phyloP scores from a whole-genome alignment of 1,284 basidiomycete genomes.

The Peniophora sp. region DNA sequence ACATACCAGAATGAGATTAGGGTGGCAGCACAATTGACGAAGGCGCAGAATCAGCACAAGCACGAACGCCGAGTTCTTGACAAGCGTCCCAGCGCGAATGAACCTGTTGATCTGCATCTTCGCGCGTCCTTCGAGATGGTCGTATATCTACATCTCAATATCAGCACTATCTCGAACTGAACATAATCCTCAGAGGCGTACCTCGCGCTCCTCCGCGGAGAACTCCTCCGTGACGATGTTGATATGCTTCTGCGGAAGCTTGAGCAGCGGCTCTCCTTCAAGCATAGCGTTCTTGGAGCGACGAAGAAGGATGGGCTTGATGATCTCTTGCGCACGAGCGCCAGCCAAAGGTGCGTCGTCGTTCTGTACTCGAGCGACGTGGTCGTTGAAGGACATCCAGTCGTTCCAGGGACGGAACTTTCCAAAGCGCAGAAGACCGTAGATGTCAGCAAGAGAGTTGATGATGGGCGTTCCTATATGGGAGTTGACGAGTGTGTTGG shows the following conservation, averaged over 20 bases:
- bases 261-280: constrained; percentile 50
- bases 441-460: constrained; percentile 49
- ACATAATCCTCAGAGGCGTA: constrained; percentile 16
- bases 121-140: constrained; percentile 45
- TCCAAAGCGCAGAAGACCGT: constrained; percentile 60
- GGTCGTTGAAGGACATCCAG: constrained; percentile 50
- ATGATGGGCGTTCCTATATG: background rate
- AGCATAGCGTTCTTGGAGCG: constrained; percentile 54
- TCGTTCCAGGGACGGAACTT: constrained; percentile 63
- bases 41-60: constrained; percentile 48
- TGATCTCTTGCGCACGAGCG: constrained; percentile 48
- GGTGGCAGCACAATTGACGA: constrained; percentile 60
- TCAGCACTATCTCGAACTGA: background rate
- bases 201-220: constrained; percentile 54
- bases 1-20: constrained; percentile 50
- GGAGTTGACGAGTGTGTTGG: constrained; percentile 1
- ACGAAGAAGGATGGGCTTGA: constrained; percentile 52
- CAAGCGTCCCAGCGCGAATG: constrained; percentile 44
- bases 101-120: constrained; percentile 51
- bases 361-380: constrained; percentile 47
- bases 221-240: constrained; percentile 51
- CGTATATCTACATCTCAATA: constrained; percentile 42
- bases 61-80: constrained; percentile 48
- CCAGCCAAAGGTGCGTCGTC: constrained; percentile 51
- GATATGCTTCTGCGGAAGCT: constrained; percentile 53